Evolutionary conservation across 169 alveolate species (phyloP), one percentile per base, ranked within the genome.

Genomic region (Cryptosporidium muris): DNA sequence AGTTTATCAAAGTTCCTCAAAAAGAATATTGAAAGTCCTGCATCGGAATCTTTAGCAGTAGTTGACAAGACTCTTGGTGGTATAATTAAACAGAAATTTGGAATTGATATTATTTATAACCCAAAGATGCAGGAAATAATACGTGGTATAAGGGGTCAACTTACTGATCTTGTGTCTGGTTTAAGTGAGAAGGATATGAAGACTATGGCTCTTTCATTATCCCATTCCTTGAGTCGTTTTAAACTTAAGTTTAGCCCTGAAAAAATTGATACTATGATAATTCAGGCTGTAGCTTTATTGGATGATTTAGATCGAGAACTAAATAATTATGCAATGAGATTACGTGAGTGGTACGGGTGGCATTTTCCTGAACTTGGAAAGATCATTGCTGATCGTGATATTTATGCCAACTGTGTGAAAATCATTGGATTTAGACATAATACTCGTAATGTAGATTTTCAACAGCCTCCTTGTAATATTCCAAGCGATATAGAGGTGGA

Each of bases 321-420:
- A 60, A 98, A 98, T 92, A 97, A 96, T 93, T 98, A 97, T 81
- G 98, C 99, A 36, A 98, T 98, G 99, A 95, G 99, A 65, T 94
- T 98, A 34, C 95, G 96, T 90, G 99, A 94, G 81, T 92, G 95
- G 95, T 97, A 97, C 89, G 99, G 99, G 42, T 98, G 99, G 99
- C 99, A 98, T 90, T 98, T 98, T 94, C 99, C 99, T 40, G 99
- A 97, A 91, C 95, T 97, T 34, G 95, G 96, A n/a, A 97, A 95
- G 90, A 97, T 97, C 51, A 95, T 96, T 74, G 89, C 98, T 36
- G 99, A 97, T 82, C 96, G 95, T 90, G 90, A 93, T 53, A 90
- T 96, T 14, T 97, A 94, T 82, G 98, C 99, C 43, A 93, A 94
- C 81, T 94, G 94, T 63, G 96, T 97, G 43, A 88, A 94, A 58